Percentiles rank a stretch among this genome's conserved stretches.
Conservation (phyloP, 2,329 filamentous ascomycete species). For the Cyclaneusma minus region DNA sequence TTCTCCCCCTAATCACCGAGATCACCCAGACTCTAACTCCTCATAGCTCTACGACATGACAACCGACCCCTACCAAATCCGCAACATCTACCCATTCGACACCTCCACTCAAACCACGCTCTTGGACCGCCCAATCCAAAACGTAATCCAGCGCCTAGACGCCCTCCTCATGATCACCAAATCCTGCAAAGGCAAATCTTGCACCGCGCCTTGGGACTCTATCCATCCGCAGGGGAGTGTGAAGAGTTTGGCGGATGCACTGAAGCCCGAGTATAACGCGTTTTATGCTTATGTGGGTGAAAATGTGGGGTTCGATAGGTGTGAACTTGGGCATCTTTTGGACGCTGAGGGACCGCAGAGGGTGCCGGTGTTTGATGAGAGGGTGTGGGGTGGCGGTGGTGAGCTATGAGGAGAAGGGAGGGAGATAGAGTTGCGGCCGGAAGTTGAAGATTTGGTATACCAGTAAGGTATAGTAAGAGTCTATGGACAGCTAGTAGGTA, state of each 20-base stretch:
- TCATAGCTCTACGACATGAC: too few species aligned
- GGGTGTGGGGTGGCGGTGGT: too few species aligned
- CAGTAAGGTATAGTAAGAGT: too few species aligned
- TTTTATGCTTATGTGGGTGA: constrained; percentile 34
- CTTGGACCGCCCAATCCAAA: constrained; percentile 20
- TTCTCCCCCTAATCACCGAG: neutral
- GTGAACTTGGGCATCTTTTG: constrained; percentile 38
- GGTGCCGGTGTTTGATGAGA: constrained; percentile 1
- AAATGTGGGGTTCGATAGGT: constrained; percentile 34
- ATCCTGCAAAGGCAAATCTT: constrained; percentile 37
- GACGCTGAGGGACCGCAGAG: constrained; percentile 37
- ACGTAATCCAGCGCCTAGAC: constrained; percentile 36
- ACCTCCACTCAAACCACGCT: constrained; percentile 12
- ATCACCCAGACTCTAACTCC: constrained; percentile 1
- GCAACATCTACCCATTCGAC: constrained; percentile 24
- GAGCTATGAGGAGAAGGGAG: too few species aligned
- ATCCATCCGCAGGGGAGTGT: constrained; percentile 39
- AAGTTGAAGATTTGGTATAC: too few species aligned
- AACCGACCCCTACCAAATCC: constrained; percentile 35
- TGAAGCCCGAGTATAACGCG: constrained; percentile 28
- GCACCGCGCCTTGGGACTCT: constrained; percentile 38
- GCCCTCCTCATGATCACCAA: constrained; percentile 44
- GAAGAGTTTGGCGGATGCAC: constrained; percentile 31
- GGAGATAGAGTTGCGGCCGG: too few species aligned
- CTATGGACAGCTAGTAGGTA: too few species aligned